Base-by-base conservation (phyloP, 805 yeast genomes). In the Suhomyces sp. region DNA sequence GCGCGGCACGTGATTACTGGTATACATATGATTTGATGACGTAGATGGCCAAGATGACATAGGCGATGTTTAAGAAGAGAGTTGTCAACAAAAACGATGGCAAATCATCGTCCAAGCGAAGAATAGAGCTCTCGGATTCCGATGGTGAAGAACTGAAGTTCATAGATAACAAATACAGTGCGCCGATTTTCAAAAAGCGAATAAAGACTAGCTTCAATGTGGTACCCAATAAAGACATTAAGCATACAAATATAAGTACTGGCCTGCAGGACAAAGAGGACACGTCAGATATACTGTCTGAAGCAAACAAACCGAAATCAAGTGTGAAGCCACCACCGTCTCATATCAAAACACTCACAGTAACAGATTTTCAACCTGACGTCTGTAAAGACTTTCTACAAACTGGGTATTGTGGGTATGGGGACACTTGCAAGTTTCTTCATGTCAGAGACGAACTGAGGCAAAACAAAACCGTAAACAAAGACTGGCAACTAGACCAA, bases 361-460 rank as follows among this genome's bases (percentile, higher is more conserved):
- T 85, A 1, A 78, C 87, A 37, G 99, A 94, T 63, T 94, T 85
- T 63, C 97, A 89, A 64, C 92, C 96, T 1, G 97, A 94, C 63
- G 85, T 94, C 1, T 94, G 99, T 65, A 94, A 93, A 63, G 98
- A 94, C 67, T 94, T 80, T 67, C 80, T 83, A 53, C 87, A 86
- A 58, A 92, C 96, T 0, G 99, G 99, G 0, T 92, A 84, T 64
- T 94, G 99, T 76, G 97, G 97, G 5, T 94, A 86, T 65, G 99
- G 99, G 7, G 99, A 94, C 60, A 86, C 94, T 33, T 94, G 99
- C 73, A 94, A 94, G 71, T 94, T 94, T 66, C 66, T 93, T 33
- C 99, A 94, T 65, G 82, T 89, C 13, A 72, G 99, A 67, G 97
- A 89, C 59, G 96, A 89, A 62, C 87, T 85, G 69, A 80, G 78